Evolutionary conservation across 441 rosid species (phyloP).

Genomic region (Rhodomyrtus psidioides): DNA sequence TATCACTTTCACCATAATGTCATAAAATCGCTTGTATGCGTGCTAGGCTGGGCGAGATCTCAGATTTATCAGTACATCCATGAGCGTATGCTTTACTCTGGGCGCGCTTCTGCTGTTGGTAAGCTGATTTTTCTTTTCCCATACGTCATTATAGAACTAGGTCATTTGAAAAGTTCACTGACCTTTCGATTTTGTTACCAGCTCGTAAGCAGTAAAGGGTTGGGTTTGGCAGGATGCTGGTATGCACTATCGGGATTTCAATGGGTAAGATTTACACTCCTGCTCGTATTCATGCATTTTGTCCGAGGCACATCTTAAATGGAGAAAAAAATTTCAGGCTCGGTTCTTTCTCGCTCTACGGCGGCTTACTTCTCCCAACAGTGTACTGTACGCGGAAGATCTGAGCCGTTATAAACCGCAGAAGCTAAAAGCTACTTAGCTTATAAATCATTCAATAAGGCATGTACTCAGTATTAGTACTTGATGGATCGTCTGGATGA

Average conservation of each 20-base stretch:
- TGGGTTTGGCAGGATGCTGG: constrained; percentile 65
- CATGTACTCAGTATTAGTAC: background rate
- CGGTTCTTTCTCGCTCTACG: constrained; percentile 45
- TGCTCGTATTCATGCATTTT: background rate
- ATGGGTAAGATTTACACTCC: constrained; percentile 43
- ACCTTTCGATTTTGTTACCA: background rate
- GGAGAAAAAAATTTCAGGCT: constrained; percentile 29
- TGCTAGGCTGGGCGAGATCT: constrained; percentile 15
- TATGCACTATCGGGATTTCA: constrained; percentile 59
- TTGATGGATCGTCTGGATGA: background rate
- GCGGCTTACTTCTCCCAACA: constrained; percentile 63
- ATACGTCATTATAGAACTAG: background rate
- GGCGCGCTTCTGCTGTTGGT: constrained; percentile 11
- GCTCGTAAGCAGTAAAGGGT: constrained; percentile 28
- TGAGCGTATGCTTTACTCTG: constrained; percentile 11
- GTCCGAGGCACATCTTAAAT: background rate
- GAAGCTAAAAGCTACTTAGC: constrained; percentile 19
- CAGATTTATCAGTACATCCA: constrained; percentile 9
- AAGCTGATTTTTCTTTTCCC: background rate
- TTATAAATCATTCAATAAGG: background rate
- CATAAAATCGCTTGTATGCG: background rate
- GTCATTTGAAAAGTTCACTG: background rate
- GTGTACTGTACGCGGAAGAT: constrained; percentile 32
- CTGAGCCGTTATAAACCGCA: background rate
- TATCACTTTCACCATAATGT: background rate